Evolutionary conservation across 371 early-diverging fungal species (phyloP), one percentile per base, ranked within the genome.

Genomic region (Fennellomyces sp.): DNA sequence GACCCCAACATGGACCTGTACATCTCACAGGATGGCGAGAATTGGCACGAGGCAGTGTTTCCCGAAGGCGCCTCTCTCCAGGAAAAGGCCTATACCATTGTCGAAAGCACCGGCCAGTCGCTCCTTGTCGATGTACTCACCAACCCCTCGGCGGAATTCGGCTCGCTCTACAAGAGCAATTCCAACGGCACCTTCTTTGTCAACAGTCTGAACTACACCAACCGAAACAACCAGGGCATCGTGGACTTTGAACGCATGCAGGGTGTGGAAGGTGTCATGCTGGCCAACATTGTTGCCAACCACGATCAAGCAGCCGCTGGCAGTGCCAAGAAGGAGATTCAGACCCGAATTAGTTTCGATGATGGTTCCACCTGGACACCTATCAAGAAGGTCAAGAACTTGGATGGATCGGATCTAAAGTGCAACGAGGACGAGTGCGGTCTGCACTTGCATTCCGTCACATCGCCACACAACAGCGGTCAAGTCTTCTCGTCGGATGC

Each of bases 171-270:
- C 75, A 70, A 87, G 33, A 95, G 95, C 27, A 93, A 95, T 68
- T 94, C 95, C 2, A 88, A 94, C 47, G 98, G 98, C 52, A 93
- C 89, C 3, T 91, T 89, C 68, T 97, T 93, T 69, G 83, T 86
- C 47, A 84, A 83, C 48, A 79, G 91, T 26, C 82, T 93, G 30
- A 81, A 89, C 28, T 78, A 93, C 70, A 91, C 92, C 33, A 94
- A 95, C 66, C 86, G 94, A 47, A 85, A 91, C 55, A 15, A 27
- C 2, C 51, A 70, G 3, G 97, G 95, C 15, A 73, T 76, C 21
- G 90, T 95, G n/a, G 98, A 97, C 63, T 92, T 94, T 71, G 97
- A 96, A 74, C 84, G 91, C 15, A 82, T 95, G 28, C 85, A 91
- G 51, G 90, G 91, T 17, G 83, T 93, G 7, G 88, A 91, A 57